These are phyloP conservation scores for Naganishia sp. DNA, from an alignment of 1,284 basidiomycete species.

Conservation along the genomic window DNA sequence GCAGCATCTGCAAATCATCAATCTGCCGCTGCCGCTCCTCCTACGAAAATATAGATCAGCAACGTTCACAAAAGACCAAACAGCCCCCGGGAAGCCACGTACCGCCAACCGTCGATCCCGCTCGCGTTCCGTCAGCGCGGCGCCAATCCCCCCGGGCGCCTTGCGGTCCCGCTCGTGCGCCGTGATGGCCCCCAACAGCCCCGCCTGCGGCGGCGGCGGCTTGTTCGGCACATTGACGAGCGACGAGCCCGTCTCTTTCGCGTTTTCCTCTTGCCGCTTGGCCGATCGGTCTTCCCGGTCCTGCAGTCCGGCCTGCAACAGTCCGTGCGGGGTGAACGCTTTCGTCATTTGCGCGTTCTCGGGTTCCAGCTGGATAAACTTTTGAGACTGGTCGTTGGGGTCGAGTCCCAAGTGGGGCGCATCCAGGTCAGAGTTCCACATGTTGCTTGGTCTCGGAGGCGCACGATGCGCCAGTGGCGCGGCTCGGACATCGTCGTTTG, in stretches of 20 bases:
- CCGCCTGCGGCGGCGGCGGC: conserved; percentile 91
- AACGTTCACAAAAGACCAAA: neutral
- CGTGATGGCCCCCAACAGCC: conserved; percentile 91
- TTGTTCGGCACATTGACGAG: conserved; percentile 92
- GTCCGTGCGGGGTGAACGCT: conserved; percentile 88
- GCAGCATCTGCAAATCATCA: conserved; percentile 83
- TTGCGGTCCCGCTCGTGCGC: conserved; percentile 92
- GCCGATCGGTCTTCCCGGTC: conserved; percentile 95
- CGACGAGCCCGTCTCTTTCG: conserved; percentile 82
- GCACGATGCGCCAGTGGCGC: conserved; percentile 9
- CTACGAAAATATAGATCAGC: conserved; percentile 32
- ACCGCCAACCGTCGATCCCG: conserved; percentile 78
- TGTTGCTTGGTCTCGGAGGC: conserved; percentile 17
- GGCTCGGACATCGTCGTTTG: neutral
- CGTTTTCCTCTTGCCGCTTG: conserved; percentile 88
- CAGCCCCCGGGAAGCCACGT: conserved; percentile 35
- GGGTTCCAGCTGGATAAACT: conserved; percentile 78
- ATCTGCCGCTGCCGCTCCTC: conserved; percentile 90
- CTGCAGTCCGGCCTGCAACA: conserved; percentile 90
- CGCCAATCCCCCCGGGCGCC: conserved; percentile 90
- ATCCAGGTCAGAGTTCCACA: conserved; percentile 82
- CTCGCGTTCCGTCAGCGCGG: conserved; percentile 90
- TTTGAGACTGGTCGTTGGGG: conserved; percentile 45
- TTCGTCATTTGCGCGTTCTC: conserved; percentile 77
- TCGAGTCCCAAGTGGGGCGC: conserved; percentile 60